phyloP scores from a whole-genome alignment of 345 rosid species.

The Moricandia moricandioides region DNA sequence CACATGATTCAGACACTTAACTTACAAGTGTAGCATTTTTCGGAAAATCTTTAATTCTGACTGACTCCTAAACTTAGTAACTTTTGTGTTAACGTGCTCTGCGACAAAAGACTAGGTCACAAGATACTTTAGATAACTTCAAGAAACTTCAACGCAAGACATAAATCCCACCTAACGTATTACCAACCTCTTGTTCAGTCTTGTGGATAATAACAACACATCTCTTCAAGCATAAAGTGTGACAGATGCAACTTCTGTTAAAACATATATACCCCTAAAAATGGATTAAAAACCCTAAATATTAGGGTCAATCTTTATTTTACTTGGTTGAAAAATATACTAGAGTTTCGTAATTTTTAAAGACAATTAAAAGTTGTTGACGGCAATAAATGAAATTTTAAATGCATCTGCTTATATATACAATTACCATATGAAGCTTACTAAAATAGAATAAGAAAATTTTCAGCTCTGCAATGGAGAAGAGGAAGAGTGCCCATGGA shows the following conservation, averaged over 20 bases:
- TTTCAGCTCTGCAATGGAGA: conserved; percentile 13
- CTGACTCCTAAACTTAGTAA: not conserved
- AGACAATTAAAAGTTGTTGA: not conserved
- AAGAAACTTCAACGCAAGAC: conserved; percentile 24
- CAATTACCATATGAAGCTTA: not conserved
- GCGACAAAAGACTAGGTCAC: conserved; percentile 6
- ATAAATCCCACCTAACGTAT: conserved; percentile 29
- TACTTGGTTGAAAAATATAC: not conserved
- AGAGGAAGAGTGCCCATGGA: conserved; percentile 12
- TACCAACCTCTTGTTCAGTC: conserved; percentile 30
- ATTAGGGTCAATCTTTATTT: not conserved
- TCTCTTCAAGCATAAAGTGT: not conserved
- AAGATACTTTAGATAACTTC: conserved; percentile 14
- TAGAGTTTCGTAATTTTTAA: not conserved
- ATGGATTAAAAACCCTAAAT: not conserved
- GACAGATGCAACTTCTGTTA: not conserved
- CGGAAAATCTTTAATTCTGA: not conserved
- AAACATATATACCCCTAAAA: not conserved
- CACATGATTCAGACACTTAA: conserved; percentile 11
- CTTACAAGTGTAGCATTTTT: not conserved
- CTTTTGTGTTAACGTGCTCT: conserved; percentile 17
- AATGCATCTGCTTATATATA: conserved; percentile 6
- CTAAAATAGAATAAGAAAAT: not conserved
- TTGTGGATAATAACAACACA: conserved; percentile 22
- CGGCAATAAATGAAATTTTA: not conserved